phyloP scores from a whole-genome alignment of 2,329 filamentous ascomycete genomes.

The Aspergillus eucalypticola region DNA sequence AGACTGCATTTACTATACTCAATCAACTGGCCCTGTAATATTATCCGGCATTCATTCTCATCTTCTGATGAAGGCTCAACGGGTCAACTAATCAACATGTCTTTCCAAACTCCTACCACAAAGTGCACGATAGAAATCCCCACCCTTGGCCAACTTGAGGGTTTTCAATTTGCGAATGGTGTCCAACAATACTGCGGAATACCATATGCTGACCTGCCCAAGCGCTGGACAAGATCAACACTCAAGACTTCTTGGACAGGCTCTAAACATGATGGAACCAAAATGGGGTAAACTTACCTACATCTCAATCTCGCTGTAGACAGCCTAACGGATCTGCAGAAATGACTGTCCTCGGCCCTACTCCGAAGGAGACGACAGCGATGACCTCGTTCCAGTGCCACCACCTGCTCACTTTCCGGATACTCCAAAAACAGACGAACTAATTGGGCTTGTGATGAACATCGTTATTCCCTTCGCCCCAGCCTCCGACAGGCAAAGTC shows the following conservation, averaged over 20 bases:
- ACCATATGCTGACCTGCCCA: slow-evolving; percentile 24
- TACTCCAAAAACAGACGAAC: slow-evolving; percentile 18
- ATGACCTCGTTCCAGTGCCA: slow-evolving; percentile 27
- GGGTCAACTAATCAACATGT: slow-evolving; percentile 14
- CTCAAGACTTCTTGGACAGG: slow-evolving; percentile 21
- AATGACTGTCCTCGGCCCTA: slow-evolving; percentile 23
- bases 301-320: too few relatives aligned
- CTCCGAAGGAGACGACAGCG: slow-evolving; percentile 21
- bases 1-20: not conserved
- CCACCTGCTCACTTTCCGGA: slow-evolving; percentile 20
- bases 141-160: slow-evolving; percentile 23
- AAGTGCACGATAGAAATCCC: slow-evolving; percentile 21
- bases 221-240: slow-evolving; percentile 27
- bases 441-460: slow-evolving; percentile 28
- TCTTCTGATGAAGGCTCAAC: not conserved
- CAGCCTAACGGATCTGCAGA: too few relatives aligned
- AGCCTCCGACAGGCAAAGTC: not conserved
- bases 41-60: not conserved
- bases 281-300: slow-evolving; percentile 19
- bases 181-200: slow-evolving; percentile 30
- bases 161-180: slow-evolving; percentile 23
- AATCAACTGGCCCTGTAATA: not conserved
- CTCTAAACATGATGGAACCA: slow-evolving; percentile 25
- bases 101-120: slow-evolving; percentile 19
- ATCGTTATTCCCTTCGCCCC: slow-evolving; percentile 22